Percentiles rank a stretch among this genome's conserved stretches.
Conservation (phyloP, 768 basidiomycete genomes). For the Plicaturopsis crispa region DNA sequence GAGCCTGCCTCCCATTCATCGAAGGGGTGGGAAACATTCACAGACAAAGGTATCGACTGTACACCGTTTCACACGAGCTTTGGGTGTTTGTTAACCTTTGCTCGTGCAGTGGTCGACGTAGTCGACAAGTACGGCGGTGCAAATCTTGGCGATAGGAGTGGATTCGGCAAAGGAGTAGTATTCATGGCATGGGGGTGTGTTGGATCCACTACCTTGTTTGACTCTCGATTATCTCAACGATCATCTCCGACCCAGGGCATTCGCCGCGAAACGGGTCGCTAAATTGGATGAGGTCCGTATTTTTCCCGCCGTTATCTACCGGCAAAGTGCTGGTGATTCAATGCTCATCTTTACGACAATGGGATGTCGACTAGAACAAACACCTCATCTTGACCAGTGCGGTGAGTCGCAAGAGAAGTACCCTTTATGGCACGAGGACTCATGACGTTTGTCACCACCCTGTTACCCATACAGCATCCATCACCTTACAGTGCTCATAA, state of each 20-base stretch:
- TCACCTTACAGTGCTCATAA: constrained; percentile 70
- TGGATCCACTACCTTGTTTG: too few relatives aligned
- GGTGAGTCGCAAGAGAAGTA: constrained; percentile 43
- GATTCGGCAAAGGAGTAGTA: constrained; percentile 65
- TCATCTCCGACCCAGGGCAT: too few relatives aligned
- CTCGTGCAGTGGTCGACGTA: constrained; percentile 52
- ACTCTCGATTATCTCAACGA: too few relatives aligned
- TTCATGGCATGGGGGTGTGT: constrained; percentile 73
- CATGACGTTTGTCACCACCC: constrained; percentile 10
- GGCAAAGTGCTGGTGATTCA: not conserved
- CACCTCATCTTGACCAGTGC: constrained; percentile 75
- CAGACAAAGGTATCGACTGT: constrained; percentile 36
- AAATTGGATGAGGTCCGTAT: constrained; percentile 61
- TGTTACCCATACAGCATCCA: constrained; percentile 51
- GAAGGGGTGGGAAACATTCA: constrained; percentile 90
- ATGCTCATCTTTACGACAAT: constrained; percentile 1
- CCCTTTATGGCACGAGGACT: constrained; percentile 5
- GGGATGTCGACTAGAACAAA: too few relatives aligned
- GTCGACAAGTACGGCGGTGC: constrained; percentile 74
- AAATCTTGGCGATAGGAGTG: constrained; percentile 43
- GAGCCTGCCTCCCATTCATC: constrained; percentile 75
- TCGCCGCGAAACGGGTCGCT: constrained; percentile 77
- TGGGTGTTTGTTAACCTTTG: not conserved
- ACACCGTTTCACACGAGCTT: not conserved
- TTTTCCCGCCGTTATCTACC: constrained; percentile 2